Conservation (phyloP, 768 basidiomycete species). For the Boletus sp. region DNA sequence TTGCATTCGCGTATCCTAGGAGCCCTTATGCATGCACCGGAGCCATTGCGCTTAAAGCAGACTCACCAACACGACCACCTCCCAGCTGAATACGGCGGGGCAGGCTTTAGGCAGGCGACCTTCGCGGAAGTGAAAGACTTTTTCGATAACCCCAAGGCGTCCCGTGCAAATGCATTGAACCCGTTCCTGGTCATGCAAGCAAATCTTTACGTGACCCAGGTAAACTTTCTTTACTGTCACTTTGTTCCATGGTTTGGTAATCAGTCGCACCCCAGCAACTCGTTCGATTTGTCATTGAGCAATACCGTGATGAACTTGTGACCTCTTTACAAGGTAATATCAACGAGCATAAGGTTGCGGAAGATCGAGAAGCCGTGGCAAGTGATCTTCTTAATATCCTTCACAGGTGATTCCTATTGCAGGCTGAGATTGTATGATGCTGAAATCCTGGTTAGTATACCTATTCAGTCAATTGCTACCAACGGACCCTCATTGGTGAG, state of each 20-base stretch:
- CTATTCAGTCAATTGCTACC: slow-evolving; percentile 89
- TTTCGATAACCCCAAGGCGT: slow-evolving; percentile 89
- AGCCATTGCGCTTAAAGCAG: slow-evolving; percentile 68
- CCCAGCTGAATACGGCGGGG: slow-evolving; percentile 62
- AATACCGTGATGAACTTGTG: slow-evolving; percentile 86
- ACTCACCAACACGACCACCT: slow-evolving; percentile 47
- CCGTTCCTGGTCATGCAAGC: slow-evolving; percentile 91
- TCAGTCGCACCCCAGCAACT: slow-evolving; percentile 62
- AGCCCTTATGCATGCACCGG: slow-evolving; percentile 74
- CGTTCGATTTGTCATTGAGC: slow-evolving; percentile 88
- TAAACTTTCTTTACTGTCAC: slow-evolving; percentile 28
- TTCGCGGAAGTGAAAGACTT: slow-evolving; percentile 89
- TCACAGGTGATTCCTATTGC: slow-evolving; percentile 53
- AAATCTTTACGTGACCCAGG: slow-evolving; percentile 91
- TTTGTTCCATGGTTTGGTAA: not conserved
- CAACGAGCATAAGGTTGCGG: slow-evolving; percentile 62
- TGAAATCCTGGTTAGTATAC: slow-evolving; percentile 55
- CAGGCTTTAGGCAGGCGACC: slow-evolving; percentile 77
- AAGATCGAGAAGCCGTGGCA: slow-evolving; percentile 81
- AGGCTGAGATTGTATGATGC: not conserved
- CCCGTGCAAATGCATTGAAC: slow-evolving; percentile 80
- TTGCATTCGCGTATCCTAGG: slow-evolving; percentile 74
- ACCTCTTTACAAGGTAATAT: slow-evolving; percentile 62
- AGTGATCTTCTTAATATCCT: slow-evolving; percentile 85
- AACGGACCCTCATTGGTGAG: slow-evolving; percentile 78